Base-by-base conservation (phyloP, 2,329 filamentous ascomycete genomes). In the Fusarium sp. region DNA sequence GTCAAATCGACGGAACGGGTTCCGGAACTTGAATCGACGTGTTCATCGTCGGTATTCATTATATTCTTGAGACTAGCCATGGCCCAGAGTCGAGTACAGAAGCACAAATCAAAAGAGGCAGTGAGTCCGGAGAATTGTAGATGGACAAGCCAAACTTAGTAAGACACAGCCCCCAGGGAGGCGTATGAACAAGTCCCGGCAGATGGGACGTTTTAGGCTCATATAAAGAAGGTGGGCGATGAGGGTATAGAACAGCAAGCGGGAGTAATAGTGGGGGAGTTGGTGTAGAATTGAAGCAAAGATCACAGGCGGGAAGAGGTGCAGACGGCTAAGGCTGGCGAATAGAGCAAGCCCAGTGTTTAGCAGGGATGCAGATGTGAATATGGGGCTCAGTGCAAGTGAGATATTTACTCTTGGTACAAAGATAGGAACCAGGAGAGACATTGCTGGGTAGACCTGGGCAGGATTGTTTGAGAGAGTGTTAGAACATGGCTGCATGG, bases 51-150 rank as follows among this genome's bases (percentile, higher is more conserved):
- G 76, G 83, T 82, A 79, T 89, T 87, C 85, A 89, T 88, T 79
- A 89, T 89, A 77, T 86, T 86, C 76, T 84, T 85, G 73, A 89
- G 83, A 78, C 85, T 87, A 74, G 86, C 83, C 87, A 89, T 89
- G 81, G 80, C 80, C 54, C 79, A 80, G 77, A 75, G 76, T 79
- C 77, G 80, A 83, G 80, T 83, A 81, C 77, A 82, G 82, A 83
- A 81, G 81, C 78, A 68, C 65, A 51, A 70, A 67, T 69, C 69
- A 56, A 76, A 75, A 78, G 77, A 75, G 70, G 76, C 69, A 78
- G 77, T 77, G 76, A 76, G 76, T 79, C 77, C 78, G 80, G 79
- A 77, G 68, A 64, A 65, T 70, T 68, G 53, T 61, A 73, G 74
- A 78, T 77, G 70, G 75, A 56, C 48, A 66, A 74, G 77, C 80